Evolutionary conservation across 208 protist species (phyloP).

Genomic region (Naegleria lovaniensis): DNA sequence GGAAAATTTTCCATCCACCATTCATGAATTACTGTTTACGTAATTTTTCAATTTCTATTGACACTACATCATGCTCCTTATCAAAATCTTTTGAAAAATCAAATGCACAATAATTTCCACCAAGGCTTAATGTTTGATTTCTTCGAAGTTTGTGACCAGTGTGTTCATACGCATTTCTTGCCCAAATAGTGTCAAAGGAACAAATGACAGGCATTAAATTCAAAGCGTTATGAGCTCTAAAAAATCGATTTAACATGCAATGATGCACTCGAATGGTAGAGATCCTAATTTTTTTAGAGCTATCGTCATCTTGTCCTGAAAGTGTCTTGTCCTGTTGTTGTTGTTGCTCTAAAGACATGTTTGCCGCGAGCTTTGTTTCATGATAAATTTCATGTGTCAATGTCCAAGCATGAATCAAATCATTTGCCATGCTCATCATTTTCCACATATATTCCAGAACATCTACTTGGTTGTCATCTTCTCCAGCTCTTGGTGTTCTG

Average conservation of each 20-base stretch:
- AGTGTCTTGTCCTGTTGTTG: too few species aligned
- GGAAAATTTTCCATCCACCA: too few species aligned
- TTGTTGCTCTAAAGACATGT: too few species aligned
- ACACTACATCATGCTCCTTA: neutral
- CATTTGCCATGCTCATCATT: neutral
- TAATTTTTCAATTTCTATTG: neutral
- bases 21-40: neutral
- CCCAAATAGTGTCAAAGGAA: neutral
- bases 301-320: neutral
- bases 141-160: neutral
- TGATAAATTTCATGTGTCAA: neutral
- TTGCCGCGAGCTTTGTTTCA: neutral
- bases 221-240: neutral
- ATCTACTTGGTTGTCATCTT: neutral
- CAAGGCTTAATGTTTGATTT: neutral
- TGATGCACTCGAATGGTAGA: neutral
- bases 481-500: neutral
- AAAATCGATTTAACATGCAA: neutral
- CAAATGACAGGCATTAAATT: neutral
- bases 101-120: neutral
- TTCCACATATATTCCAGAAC: neutral
- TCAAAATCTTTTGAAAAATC: neutral
- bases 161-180: neutral
- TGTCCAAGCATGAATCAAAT: neutral
- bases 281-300: neutral